Conservation (phyloP, 2,329 filamentous ascomycete species). For the Pestalotiopsis fici region DNA sequence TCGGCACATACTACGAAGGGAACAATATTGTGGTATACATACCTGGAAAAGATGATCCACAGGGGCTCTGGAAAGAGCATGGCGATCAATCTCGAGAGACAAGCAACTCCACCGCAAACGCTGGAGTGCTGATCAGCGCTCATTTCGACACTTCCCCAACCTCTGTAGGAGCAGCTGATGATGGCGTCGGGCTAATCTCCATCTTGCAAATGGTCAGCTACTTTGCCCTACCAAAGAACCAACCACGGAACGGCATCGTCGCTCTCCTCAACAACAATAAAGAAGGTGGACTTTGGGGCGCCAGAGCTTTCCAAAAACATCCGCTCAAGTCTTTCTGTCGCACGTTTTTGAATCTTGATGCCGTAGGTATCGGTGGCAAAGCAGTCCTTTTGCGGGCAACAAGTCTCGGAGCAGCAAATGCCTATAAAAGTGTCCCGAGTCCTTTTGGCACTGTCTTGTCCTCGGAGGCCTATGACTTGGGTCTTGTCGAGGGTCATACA, state of each 20-base stretch:
- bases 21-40: slow-evolving; percentile 90
- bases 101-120: background rate
- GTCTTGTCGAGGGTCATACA: slow-evolving; percentile 78
- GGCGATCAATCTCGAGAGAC: slow-evolving; percentile 12
- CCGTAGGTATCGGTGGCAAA: slow-evolving; percentile 83
- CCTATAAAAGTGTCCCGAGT: slow-evolving; percentile 68
- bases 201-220: slow-evolving; percentile 82
- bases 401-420: slow-evolving; percentile 77
- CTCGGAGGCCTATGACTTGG: slow-evolving; percentile 77
- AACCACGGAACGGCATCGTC: slow-evolving; percentile 76
- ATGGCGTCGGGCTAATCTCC: slow-evolving; percentile 84
- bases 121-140: slow-evolving; percentile 7
- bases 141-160: slow-evolving; percentile 69
- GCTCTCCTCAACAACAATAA: slow-evolving; percentile 90
- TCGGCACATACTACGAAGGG: slow-evolving; percentile 79
- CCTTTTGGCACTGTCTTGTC: slow-evolving; percentile 82
- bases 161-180: slow-evolving; percentile 86
- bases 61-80: slow-evolving; percentile 69
- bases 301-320: slow-evolving; percentile 78
- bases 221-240: slow-evolving; percentile 71
- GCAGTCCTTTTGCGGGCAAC: slow-evolving; percentile 84
- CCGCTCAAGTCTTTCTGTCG: slow-evolving; percentile 75
- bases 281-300: slow-evolving; percentile 85
- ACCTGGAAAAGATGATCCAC: slow-evolving; percentile 71
- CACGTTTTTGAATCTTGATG: slow-evolving; percentile 89